Conservation (phyloP, 176 grass and related monocot genomes). For the Carex kokanica region DNA sequence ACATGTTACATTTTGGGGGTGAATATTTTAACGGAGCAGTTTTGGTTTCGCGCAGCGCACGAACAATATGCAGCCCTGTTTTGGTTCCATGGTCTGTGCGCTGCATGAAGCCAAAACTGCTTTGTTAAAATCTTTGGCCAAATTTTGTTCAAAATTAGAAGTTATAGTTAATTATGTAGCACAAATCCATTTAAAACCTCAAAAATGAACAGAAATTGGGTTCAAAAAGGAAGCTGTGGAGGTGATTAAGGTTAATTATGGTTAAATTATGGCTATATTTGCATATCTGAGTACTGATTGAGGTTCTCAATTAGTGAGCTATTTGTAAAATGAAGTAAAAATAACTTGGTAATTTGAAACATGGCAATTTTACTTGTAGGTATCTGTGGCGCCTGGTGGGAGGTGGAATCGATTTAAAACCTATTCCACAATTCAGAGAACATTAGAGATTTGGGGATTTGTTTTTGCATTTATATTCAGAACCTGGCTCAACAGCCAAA, state of each 20-base stretch:
- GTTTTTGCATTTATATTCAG: constrained; percentile 85
- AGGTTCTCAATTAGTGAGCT: background rate
- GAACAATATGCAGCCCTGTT: too few relatives aligned
- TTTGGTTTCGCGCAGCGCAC: too few relatives aligned
- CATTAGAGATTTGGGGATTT: constrained; percentile 95
- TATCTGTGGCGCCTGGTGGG: constrained; percentile 86
- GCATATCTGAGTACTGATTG: background rate
- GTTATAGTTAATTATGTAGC: too few relatives aligned
- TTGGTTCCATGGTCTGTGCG: too few relatives aligned
- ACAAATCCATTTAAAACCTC: too few relatives aligned
- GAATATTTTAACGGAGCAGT: too few relatives aligned
- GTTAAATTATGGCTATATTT: background rate
- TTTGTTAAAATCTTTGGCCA: too few relatives aligned
- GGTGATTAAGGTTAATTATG: background rate
- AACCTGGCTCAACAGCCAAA: constrained; percentile 84
- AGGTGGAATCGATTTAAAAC: constrained; percentile 98
- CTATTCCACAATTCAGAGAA: constrained; percentile 98
- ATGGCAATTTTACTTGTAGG: constrained; percentile 37
- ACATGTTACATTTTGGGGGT: too few relatives aligned
- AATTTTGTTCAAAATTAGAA: too few relatives aligned
- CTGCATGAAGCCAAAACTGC: too few relatives aligned
- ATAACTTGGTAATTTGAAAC: background rate
- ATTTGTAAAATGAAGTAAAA: background rate
- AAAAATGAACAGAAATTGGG: too few relatives aligned
- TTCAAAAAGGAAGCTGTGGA: too few relatives aligned